Conservation (phyloP, 2,329 filamentous ascomycete species). For the Ophiostoma fasciatum region DNA sequence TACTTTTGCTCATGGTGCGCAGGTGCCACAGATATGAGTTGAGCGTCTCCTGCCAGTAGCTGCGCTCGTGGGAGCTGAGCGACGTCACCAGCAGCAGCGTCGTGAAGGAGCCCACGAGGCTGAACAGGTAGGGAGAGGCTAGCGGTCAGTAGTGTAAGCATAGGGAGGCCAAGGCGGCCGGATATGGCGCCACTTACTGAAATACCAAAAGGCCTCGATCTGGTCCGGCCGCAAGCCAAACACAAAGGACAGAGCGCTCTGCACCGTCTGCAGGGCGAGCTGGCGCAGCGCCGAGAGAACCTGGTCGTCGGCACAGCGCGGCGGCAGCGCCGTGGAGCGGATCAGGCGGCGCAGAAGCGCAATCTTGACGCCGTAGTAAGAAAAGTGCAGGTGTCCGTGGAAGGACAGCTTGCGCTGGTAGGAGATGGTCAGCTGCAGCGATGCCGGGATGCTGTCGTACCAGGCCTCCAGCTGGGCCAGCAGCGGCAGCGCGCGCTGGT, state of each 20-base stretch:
- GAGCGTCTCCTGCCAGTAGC: slow-evolving; percentile 20
- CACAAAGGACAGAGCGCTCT: slow-evolving; percentile 9
- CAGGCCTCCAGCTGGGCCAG: slow-evolving; percentile 32
- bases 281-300: slow-evolving; percentile 18
- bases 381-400: slow-evolving; percentile 27
- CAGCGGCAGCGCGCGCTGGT: slow-evolving; percentile 32
- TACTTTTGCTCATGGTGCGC: slow-evolving; percentile 22
- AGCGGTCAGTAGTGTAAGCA: no score
- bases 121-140: slow-evolving; percentile 23
- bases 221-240: slow-evolving; percentile 5
- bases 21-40: slow-evolving; percentile 21
- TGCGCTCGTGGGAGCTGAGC: slow-evolving; percentile 17
- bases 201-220: slow-evolving; percentile 17
- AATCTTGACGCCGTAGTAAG: slow-evolving; percentile 31
- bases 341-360: slow-evolving; percentile 30
- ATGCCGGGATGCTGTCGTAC: slow-evolving; percentile 28
- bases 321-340: slow-evolving; percentile 18
- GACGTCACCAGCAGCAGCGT: slow-evolving; percentile 22
- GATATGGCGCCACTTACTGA: slow-evolving; percentile 2
- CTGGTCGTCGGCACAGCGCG: slow-evolving; percentile 16
- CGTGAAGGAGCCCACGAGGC: slow-evolving; percentile 24
- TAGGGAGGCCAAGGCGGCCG: background rate
- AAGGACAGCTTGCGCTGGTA: slow-evolving; percentile 26
- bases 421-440: slow-evolving; percentile 27
- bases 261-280: slow-evolving; percentile 18